Base-by-base conservation (phyloP, 2,329 filamentous ascomycete species). In the Penicillium concentricum region DNA sequence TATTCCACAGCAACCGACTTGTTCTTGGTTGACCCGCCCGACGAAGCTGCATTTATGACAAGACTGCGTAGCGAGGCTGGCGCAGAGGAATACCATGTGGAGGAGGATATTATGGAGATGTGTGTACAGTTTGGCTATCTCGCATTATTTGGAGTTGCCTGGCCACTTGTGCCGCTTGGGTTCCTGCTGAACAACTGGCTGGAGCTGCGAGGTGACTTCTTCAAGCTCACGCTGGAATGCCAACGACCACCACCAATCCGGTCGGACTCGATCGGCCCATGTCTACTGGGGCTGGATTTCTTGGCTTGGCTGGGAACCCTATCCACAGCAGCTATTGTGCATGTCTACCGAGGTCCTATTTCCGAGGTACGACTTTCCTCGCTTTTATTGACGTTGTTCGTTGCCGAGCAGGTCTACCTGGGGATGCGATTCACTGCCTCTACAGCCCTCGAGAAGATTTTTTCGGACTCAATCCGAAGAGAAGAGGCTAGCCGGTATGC, bases 181-280 rank as follows among this genome's bases (percentile, higher is more conserved):
- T 97, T 97, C 78, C 78, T 97, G 13, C 79, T 94, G 74, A 97
- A 97, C 78, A 95, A 97, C 77, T 97, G 93, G 92, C 79, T 99
- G 56, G 94, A 97, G 72, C 84, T 97, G 38, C 89, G 94, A 41
- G 91, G 91, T 0, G 94, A 99, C 70, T 92, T 93, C 2, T 84
- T 96, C 77, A 99, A 99, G 74, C 96, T 97, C 67, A 92, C 92
- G 54, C 82, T 91, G 46, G 89, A 92, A 73, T 92, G 91, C 80
- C 89, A 93, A 68, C 87, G 94, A 4, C 94, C 94, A 0, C 91
- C 90, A 37, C 94, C 94, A 0, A 91, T 89, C 84, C 86, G 94
- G 51, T 87, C 91, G 1, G 94, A 97, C 76, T 94, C 90, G 1
- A 97, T 99, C 64, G 94, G 94, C 0, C 92, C 94, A 0, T 97